Evolutionary conservation across 257 asterid species (phyloP).

Genomic region (Solanum commersonii): DNA sequence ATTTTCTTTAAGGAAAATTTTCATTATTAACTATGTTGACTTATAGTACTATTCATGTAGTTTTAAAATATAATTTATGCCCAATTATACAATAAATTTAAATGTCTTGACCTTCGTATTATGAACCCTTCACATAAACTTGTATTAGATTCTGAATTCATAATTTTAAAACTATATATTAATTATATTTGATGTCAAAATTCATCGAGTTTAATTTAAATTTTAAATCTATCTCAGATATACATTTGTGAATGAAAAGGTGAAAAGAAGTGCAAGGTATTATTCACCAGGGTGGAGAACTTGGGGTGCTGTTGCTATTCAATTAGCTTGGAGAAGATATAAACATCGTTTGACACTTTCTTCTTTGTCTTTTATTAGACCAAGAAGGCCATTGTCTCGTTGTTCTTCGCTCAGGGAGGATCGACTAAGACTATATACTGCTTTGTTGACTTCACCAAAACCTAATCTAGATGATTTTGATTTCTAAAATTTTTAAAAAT

Average conservation of each 20-base stretch:
- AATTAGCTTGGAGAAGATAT: conserved; percentile 25
- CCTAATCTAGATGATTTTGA: conserved; percentile 87
- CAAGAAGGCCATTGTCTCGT: conserved; percentile 76
- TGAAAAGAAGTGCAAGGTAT: conserved; percentile 19
- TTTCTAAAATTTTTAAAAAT: conserved; percentile 9
- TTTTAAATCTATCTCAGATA: background rate
- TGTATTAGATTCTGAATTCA: background rate
- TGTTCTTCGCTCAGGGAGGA: conserved; percentile 80
- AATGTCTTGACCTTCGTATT: background rate
- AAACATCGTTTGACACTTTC: conserved; percentile 61
- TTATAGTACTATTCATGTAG: background rate
- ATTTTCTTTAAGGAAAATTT: background rate
- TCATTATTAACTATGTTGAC: background rate
- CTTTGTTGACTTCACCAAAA: conserved; percentile 76
- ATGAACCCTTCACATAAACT: background rate
- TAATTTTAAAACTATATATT: background rate
- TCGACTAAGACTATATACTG: conserved; percentile 72
- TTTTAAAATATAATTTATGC: background rate
- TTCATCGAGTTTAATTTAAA: background rate
- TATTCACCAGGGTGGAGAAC: conserved; percentile 36
- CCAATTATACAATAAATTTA: background rate
- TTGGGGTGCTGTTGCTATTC: conserved; percentile 32
- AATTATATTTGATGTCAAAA: background rate
- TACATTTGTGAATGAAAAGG: conserved; percentile 17
- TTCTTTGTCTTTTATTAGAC: conserved; percentile 75